Percentiles rank a stretch among this genome's conserved stretches.
Evolutionary conservation across 2,329 filamentous ascomycete genomes (phyloP).

Genomic region (Berkeleyomyces rouxiae): DNA sequence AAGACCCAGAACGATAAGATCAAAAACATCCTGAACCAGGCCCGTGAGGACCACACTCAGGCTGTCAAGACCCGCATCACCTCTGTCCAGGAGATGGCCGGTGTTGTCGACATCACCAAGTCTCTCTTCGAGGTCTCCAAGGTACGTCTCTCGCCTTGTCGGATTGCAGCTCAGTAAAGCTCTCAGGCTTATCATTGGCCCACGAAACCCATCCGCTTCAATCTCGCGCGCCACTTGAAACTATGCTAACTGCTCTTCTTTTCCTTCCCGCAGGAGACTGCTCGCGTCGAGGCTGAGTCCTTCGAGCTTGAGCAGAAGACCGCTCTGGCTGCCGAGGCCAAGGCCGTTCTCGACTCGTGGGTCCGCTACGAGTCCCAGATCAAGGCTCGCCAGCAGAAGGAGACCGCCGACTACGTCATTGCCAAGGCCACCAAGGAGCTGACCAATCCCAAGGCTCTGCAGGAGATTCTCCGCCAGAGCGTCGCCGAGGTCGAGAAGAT

Average conservation of each 20-base stretch:
- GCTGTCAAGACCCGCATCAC: conserved; percentile 90
- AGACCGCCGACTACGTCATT: conserved; percentile 84
- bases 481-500: conserved; percentile 89
- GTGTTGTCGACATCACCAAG: conserved; percentile 95
- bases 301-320: conserved; percentile 97
- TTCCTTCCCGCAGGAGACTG: conserved; percentile 57
- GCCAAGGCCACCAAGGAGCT: conserved; percentile 98
- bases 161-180: not conserved
- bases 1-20: conserved; percentile 79
- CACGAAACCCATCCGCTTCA: not conserved
- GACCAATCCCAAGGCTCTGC: conserved; percentile 89
- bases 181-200: not conserved
- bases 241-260: not conserved
- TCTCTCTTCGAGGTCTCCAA: conserved; percentile 93
- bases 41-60: conserved; percentile 83
- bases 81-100: conserved; percentile 84
- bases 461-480: conserved; percentile 97
- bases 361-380: conserved; percentile 97
- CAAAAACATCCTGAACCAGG: conserved; percentile 85
- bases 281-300: conserved; percentile 83
- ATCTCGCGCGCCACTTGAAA: not conserved
- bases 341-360: conserved; percentile 93
- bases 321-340: conserved; percentile 80
- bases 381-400: conserved; percentile 95
- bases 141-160: conserved; percentile 36